A percentile compares a stretch with the other conserved stretches of the same genome.
Evolutionary conservation across 2,329 filamentous ascomycete species (phyloP).

Genomic region (Alternaria atra): DNA sequence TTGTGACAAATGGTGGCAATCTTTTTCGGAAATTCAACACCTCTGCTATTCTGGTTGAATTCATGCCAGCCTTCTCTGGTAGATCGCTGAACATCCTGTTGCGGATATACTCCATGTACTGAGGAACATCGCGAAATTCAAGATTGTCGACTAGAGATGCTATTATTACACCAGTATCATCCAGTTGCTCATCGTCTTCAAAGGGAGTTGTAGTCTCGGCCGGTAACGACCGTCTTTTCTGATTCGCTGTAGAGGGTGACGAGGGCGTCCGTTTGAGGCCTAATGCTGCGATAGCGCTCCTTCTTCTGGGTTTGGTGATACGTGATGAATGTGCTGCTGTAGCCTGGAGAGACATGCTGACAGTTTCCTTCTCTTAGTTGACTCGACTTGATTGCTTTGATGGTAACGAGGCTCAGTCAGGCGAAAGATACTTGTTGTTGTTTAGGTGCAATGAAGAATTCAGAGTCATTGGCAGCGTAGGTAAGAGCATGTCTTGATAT

Average conservation of each 20-base stretch:
- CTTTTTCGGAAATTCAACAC: slow-evolving; percentile 68
- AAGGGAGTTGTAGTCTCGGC: slow-evolving; percentile 36
- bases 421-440: background rate
- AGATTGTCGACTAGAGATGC: slow-evolving; percentile 65
- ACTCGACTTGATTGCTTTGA: background rate
- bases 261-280: slow-evolving; percentile 45
- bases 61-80: slow-evolving; percentile 69
- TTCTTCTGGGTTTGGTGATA: slow-evolving; percentile 36
- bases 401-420: slow-evolving; percentile 3
- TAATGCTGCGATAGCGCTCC: slow-evolving; percentile 34
- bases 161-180: slow-evolving; percentile 66
- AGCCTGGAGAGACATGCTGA: slow-evolving; percentile 39
- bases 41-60: slow-evolving; percentile 69
- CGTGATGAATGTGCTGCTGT: slow-evolving; percentile 46
- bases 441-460: background rate
- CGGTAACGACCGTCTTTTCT: slow-evolving; percentile 40
- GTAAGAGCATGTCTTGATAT: slow-evolving; percentile 25
- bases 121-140: slow-evolving; percentile 68
- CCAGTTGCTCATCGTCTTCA: slow-evolving; percentile 58
- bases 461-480: slow-evolving; percentile 29
- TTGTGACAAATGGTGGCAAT: slow-evolving; percentile 71
- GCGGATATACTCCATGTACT: slow-evolving; percentile 70
- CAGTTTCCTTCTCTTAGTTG: background rate
- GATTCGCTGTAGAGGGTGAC: slow-evolving; percentile 50
- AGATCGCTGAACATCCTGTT: slow-evolving; percentile 70